Percentiles rank a stretch among this genome's conserved stretches.
These are phyloP conservation scores for Mortierella sp. DNA, from an alignment of 371 early-diverging fungal genomes.

Conservation along the genomic window DNA sequence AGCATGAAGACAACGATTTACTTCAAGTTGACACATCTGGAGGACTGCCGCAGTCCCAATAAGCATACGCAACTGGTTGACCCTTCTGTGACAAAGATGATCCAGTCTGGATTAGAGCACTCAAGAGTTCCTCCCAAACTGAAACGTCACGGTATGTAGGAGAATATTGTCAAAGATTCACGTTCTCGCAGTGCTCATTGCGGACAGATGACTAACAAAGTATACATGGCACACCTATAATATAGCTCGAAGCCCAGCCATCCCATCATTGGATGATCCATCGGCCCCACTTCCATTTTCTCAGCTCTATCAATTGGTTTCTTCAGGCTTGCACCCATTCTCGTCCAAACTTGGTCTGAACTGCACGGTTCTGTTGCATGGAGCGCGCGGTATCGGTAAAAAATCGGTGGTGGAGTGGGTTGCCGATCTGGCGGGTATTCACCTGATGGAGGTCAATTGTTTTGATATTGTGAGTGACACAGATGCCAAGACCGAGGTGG, in stretches of 20 bases:
- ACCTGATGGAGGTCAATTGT: conserved; percentile 75
- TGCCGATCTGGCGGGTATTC: conserved; percentile 79
- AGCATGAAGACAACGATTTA: conserved; percentile 38
- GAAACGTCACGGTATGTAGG: conserved; percentile 26
- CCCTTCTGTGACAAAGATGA: conserved; percentile 68
- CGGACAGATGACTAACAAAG: too few relatives aligned
- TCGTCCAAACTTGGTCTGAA: conserved; percentile 73
- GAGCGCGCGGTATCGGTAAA: conserved; percentile 90
- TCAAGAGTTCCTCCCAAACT: conserved; percentile 64
- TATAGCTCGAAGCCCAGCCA: conserved; percentile 25
- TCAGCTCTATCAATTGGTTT: conserved; percentile 64
- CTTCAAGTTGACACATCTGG: conserved; percentile 51
- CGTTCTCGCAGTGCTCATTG: too few relatives aligned
- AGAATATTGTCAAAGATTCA: not conserved
- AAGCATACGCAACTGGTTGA: conserved; percentile 61
- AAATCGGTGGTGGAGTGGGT: conserved; percentile 70
- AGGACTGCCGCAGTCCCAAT: conserved; percentile 27
- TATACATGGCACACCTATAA: not conserved
- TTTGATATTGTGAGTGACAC: conserved; percentile 84
- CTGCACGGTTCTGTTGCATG: conserved; percentile 82
- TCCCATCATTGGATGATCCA: conserved; percentile 44
- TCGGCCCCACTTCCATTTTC: conserved; percentile 48
- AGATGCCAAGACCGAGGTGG: conserved; percentile 80
- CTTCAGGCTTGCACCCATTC: conserved; percentile 80
- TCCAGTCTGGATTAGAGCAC: conserved; percentile 74